Percentiles rank a stretch among this genome's conserved stretches.
Evolutionary conservation across 257 asterid genomes (phyloP).

Genomic region (Petunia secreta): DNA sequence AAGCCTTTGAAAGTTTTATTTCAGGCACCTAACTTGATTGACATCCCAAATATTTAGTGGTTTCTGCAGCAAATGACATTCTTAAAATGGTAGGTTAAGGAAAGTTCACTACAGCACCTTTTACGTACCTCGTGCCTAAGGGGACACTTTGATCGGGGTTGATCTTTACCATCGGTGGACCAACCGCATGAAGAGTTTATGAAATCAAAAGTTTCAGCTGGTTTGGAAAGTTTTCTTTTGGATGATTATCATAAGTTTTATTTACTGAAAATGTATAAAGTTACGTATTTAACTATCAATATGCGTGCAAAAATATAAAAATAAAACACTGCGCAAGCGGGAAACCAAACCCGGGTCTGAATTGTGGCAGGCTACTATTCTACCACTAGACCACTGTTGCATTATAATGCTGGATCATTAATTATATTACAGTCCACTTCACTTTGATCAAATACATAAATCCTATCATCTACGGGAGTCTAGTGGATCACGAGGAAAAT

Average conservation of each 20-base stretch:
- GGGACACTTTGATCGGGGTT: background rate
- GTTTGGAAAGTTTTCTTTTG: background rate
- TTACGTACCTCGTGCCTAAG: background rate
- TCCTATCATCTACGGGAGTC: too few species aligned
- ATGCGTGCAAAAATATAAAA: background rate
- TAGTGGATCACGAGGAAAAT: too few species aligned
- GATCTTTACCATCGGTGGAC: background rate
- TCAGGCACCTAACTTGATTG: background rate
- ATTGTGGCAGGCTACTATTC: slow-evolving; percentile 90
- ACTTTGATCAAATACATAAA: too few species aligned
- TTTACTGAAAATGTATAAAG: background rate
- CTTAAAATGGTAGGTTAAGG: background rate
- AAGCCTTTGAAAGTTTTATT: background rate
- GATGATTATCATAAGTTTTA: background rate
- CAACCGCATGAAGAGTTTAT: background rate
- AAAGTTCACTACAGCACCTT: background rate
- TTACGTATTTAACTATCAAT: too few species aligned
- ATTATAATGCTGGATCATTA: background rate
- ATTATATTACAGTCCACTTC: too few species aligned
- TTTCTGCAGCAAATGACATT: background rate
- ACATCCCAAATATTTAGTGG: background rate
- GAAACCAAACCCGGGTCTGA: slow-evolving; percentile 90
- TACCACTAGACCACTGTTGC: slow-evolving; percentile 94
- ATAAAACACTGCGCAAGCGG: slow-evolving; percentile 59
- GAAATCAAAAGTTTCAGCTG: background rate